Base-by-base conservation (phyloP, 2,329 filamentous ascomycete species). In the Neonectria punicea region DNA sequence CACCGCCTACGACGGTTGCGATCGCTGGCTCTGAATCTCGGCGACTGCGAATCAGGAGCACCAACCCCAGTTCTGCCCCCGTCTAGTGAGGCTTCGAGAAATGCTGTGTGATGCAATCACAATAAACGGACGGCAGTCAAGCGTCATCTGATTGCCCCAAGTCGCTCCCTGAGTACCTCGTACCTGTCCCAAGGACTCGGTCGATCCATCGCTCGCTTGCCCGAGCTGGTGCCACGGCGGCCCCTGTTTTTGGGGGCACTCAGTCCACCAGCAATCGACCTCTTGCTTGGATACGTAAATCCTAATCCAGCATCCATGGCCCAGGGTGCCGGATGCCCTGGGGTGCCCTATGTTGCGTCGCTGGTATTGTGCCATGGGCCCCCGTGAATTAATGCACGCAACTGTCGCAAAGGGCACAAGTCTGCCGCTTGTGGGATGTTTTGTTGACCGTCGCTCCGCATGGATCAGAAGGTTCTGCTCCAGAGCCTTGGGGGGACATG, bases 361-460 rank as follows among this genome's bases (percentile, higher is more conserved):
- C 64, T 64, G 57, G 55, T 56, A 60, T 63, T 70, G 64, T 65
- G 63, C 53, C 60, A 69, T 71, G 65, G 61, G 56, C 54, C 69
- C 69, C 34, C 62, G 63, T 67, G 53, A 47, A 56, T 72, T 66
- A 74, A 74, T 74, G 72, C 72, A 70, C 69, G 68, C 72, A 72
- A 74, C 69, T 66, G 69, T 68, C 69, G 68, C 72, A 72, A 74
- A 67, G 66, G 70, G 69, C 72, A 74, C 69, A 70, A 72, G 61
- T 70, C 70, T 72, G 63, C 59, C 56, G 57, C 63, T 67, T 65
- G 68, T 73, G 69, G 70, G 61, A 70, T 73, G 72, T 74, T 74
- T 74, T 74, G 67, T 63, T 68, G 36, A 63, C 69, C 58, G 49
- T 57, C 41, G 54, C 59, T 63, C 63, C 59, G 55, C 69, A 71